Conservation (phyloP, 1,284 basidiomycete genomes). For the Rhizoctonia solani region DNA sequence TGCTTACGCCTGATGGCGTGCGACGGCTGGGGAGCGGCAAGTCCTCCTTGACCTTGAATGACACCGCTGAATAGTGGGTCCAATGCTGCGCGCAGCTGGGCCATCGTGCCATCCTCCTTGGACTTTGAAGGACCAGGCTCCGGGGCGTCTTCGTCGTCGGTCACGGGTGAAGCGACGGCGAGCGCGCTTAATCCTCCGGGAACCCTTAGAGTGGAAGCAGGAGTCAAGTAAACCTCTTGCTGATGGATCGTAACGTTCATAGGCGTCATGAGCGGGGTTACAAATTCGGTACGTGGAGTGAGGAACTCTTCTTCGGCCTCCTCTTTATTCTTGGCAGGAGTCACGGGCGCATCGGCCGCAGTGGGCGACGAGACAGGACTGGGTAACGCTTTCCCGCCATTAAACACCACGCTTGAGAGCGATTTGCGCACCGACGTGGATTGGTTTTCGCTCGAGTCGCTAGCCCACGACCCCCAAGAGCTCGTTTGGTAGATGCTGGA, state of each 20-base stretch:
- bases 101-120: constrained; percentile 18
- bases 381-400: constrained; percentile 1
- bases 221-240: constrained; percentile 22
- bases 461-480: constrained; percentile 5
- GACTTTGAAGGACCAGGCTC: not conserved
- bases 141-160: not conserved
- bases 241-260: not conserved
- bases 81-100: constrained; percentile 16
- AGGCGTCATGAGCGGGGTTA: not conserved
- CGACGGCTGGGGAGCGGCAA: not conserved
- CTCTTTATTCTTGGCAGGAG: not conserved
- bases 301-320: not conserved
- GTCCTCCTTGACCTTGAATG: not conserved
- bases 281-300: not conserved
- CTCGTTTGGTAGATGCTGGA: constrained; percentile 2
- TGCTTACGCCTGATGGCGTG: not conserved
- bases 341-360: not conserved
- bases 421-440: not conserved
- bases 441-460: constrained; percentile 24
- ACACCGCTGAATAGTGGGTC: constrained; percentile 12
- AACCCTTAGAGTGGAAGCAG: constrained; percentile 12
- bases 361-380: constrained; percentile 23
- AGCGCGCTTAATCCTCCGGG: not conserved
- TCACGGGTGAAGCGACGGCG: too few species aligned
- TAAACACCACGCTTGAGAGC: not conserved